Base-by-base conservation (phyloP, 768 basidiomycete species). In the Royoungia palumana region DNA sequence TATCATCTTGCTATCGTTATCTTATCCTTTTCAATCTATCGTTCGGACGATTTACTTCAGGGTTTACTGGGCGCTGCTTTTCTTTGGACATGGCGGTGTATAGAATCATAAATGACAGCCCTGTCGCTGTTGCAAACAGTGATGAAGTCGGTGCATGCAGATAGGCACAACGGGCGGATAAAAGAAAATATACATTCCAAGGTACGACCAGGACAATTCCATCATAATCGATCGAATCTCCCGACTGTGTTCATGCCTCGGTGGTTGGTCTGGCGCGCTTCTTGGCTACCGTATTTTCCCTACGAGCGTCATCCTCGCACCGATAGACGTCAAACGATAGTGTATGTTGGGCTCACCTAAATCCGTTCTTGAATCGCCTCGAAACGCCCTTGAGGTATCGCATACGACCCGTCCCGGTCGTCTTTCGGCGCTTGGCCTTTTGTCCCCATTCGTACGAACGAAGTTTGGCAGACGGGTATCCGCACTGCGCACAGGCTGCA, bases 371-470 rank as follows among this genome's bases (percentile, higher is more conserved):
- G 87, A 97, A 98, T 60, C 92, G 82, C 69, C 94, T 83, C 62
- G 87, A 85, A 36, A 98, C 95, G 45, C 78, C 71, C 80, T 94
- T 96, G 72, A 98, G 80, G 81, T 93, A 84, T 52, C 78, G 75
- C 94, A 96, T 96, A 66, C 94, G 81, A 58, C 95, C 95, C 57
- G 95, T 94, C 51, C 96, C 96, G 51, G 96, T 97, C 41, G 95
- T 98, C 86, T 95, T 96, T 84, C 95, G 87, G 74, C 96, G 87
- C 85, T 98, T 97, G 46, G 96, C 96, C 82, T 99, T 99, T 70
- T 85, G 80, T 59, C 94, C 93, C 96, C 96, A 98, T 75, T 97
- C 89, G 73, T 84, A 98, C 63, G 91, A 94, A 65, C 95, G 85
- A 63, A 95, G 74, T 75, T 91, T 98, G 47, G 96, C 94, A 47